phyloP scores from a whole-genome alignment of 257 asterid genomes.

The Linderniella brevidens region DNA sequence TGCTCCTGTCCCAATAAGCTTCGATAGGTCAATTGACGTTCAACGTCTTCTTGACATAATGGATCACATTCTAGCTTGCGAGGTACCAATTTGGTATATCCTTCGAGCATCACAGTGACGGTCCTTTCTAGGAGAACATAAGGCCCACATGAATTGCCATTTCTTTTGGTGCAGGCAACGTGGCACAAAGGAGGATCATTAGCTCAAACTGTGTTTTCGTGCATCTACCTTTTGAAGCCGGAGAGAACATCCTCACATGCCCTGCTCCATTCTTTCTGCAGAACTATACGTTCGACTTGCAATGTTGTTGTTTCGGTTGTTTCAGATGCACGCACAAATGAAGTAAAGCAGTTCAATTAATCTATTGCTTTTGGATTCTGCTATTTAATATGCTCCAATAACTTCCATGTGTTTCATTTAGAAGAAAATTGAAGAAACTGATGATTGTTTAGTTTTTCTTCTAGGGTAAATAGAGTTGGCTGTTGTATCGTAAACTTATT shows the following conservation, averaged over 20 bases:
- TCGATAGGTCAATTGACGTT: conserved; percentile 56
- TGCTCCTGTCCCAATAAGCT: conserved; percentile 93
- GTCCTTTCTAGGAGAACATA: conserved; percentile 6
- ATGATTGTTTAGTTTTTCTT: background rate
- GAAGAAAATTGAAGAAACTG: too few relatives aligned
- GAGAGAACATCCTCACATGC: conserved; percentile 79
- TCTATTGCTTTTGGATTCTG: conserved; percentile 13
- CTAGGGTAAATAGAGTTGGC: too few relatives aligned
- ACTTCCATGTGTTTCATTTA: background rate
- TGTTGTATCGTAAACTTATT: too few relatives aligned
- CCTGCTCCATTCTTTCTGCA: conserved; percentile 75
- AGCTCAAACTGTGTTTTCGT: conserved; percentile 86
- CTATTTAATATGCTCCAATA: background rate
- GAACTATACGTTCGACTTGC: conserved; percentile 72
- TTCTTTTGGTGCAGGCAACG: conserved; percentile 58
- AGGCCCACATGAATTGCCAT: conserved; percentile 6
- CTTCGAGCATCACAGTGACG: conserved; percentile 1
- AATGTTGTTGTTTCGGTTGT: conserved; percentile 77
- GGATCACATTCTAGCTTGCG: conserved; percentile 97
- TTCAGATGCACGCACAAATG: conserved; percentile 85
- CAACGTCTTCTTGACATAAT: conserved; percentile 60
- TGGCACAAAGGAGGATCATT: conserved; percentile 98
- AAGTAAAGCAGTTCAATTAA: conserved; percentile 58
- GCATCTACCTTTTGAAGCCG: conserved; percentile 88
- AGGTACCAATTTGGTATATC: conserved; percentile 35